Evolutionary conservation across 106 monocot genomes (phyloP).

Genomic region (Platanthera zijinensis): DNA sequence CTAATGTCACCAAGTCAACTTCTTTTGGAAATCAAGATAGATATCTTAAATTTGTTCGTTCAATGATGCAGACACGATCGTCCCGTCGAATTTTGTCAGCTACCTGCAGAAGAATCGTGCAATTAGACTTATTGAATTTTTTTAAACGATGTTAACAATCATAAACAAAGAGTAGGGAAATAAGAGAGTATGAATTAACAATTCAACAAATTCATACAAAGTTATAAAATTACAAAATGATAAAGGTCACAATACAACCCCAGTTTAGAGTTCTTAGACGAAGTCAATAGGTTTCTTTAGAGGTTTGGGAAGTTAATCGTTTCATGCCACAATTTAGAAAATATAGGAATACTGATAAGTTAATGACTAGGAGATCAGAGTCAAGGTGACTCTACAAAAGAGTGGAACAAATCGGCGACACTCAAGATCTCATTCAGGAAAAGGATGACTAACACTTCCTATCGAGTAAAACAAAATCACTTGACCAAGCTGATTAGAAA

Average conservation of each 20-base stretch:
- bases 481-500: too few relatives aligned
- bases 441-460: too few relatives aligned
- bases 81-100: constrained; percentile 85
- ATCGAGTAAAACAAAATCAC: too few relatives aligned
- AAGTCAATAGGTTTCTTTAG: not conserved
- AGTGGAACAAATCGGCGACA: too few relatives aligned
- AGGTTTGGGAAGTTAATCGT: not conserved
- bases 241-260: not conserved
- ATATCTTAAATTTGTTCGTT: constrained; percentile 96
- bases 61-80: constrained; percentile 73
- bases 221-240: not conserved
- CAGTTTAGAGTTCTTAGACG: not conserved
- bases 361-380: not conserved
- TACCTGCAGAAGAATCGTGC: constrained; percentile 36
- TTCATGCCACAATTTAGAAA: not conserved
- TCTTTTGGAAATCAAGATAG: constrained; percentile 64
- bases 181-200: not conserved
- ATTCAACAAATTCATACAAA: not conserved
- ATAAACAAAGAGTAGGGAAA: not conserved
- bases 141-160: not conserved
- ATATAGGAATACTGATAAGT: not conserved
- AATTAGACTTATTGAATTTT: not conserved
- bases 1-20: constrained; percentile 91
- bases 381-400: too few relatives aligned
- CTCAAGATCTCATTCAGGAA: too few relatives aligned